A percentile compares a stretch with the other conserved stretches of the same genome.
Conservation (phyloP, 1,284 basidiomycete genomes). For the Puccinia hordei region DNA sequence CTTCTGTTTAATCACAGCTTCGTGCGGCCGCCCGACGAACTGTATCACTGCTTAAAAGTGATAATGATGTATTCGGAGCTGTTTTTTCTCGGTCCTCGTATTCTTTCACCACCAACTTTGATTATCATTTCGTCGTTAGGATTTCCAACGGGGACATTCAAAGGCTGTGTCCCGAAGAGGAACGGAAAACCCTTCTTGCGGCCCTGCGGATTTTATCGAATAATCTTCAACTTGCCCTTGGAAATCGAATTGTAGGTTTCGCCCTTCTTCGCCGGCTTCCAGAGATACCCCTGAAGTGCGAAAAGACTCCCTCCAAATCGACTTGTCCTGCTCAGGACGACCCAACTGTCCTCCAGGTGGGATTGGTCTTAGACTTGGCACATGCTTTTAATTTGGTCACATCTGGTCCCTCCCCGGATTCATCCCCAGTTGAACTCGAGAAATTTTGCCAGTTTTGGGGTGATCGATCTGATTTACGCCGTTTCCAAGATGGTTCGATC, state of each 20-base stretch:
- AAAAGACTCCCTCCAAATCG: background rate
- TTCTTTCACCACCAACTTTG: slow-evolving; percentile 64
- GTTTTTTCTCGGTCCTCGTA: slow-evolving; percentile 62
- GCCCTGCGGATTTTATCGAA: slow-evolving; percentile 21
- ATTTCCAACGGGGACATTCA: slow-evolving; percentile 52
- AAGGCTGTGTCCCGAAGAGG: slow-evolving; percentile 26
- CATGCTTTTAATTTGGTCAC: slow-evolving; percentile 81
- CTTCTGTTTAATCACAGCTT: slow-evolving; percentile 6
- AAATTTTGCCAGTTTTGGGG: slow-evolving; percentile 89
- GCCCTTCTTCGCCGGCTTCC: slow-evolving; percentile 23
- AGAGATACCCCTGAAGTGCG: slow-evolving; percentile 2
- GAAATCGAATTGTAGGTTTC: slow-evolving; percentile 31
- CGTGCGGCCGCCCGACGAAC: slow-evolving; percentile 28
- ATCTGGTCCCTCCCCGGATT: slow-evolving; percentile 75
- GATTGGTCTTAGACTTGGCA: slow-evolving; percentile 71
- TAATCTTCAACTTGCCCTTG: slow-evolving; percentile 25
- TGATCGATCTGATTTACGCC: slow-evolving; percentile 83
- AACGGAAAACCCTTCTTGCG: background rate
- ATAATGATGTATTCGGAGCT: slow-evolving; percentile 29
- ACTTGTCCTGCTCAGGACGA: background rate
- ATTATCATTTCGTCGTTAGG: slow-evolving; percentile 44
- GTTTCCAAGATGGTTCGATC: slow-evolving; percentile 95
- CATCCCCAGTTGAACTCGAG: slow-evolving; percentile 62
- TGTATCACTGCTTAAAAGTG: slow-evolving; percentile 24
- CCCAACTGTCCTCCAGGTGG: slow-evolving; percentile 61